These are phyloP conservation scores for Colletotrichum kahawae DNA, from an alignment of 2,329 filamentous ascomycete species.

Conservation along the genomic window DNA sequence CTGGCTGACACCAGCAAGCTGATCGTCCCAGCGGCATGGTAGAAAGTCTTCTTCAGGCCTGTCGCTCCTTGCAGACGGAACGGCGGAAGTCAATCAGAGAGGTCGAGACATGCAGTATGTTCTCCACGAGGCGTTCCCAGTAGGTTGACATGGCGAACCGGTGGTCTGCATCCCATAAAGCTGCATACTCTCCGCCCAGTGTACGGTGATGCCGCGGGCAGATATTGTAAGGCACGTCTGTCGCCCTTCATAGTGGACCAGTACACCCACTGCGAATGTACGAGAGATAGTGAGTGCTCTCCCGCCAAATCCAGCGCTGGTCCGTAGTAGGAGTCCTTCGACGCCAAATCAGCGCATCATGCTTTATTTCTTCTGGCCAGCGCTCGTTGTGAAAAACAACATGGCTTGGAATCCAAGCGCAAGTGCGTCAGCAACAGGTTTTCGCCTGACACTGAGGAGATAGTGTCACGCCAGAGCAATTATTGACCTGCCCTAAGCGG, in stretches of 20 bases:
- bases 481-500: not conserved
- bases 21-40: slow-evolving; percentile 11
- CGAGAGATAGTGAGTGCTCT: not conserved
- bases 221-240: not conserved
- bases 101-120: slow-evolving; percentile 3
- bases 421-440: not conserved
- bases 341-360: not conserved
- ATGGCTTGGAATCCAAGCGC: not conserved
- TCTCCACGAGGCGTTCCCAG: slow-evolving; percentile 11
- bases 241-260: not conserved
- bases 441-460: not conserved
- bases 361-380: not conserved
- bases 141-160: not conserved
- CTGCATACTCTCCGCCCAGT: not conserved
- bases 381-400: not conserved
- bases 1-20: not conserved
- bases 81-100: slow-evolving; percentile 18
- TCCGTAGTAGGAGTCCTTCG: not conserved
- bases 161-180: not conserved
- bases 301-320: not conserved
- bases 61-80: slow-evolving; percentile 21
- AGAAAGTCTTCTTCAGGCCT: not conserved
- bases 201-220: not conserved
- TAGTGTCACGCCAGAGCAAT: not conserved
- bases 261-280: not conserved